Conservation (phyloP, 345 rosid genomes). For the Lenwebbia sp. region DNA sequence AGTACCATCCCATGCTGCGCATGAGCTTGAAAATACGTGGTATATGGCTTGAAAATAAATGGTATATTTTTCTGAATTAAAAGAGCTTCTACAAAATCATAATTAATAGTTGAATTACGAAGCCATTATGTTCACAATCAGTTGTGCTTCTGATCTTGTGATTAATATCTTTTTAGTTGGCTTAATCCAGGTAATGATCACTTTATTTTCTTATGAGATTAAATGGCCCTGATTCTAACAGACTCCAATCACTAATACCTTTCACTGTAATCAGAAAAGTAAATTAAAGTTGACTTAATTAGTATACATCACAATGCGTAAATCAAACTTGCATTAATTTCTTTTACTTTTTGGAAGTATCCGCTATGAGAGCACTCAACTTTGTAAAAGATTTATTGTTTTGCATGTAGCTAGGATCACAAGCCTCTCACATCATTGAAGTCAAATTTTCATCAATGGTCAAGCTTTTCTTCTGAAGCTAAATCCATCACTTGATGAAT, state of each 20-base stretch:
- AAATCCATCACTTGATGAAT: neutral
- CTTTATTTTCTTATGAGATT: neutral
- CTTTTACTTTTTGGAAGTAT: neutral
- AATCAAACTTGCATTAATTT: neutral
- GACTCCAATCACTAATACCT: neutral
- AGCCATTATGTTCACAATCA: neutral
- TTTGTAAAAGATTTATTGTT: neutral
- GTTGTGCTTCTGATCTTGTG: neutral
- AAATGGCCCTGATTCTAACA: neutral
- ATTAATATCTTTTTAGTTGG: neutral
- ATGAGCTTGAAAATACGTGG: neutral
- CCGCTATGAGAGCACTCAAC: neutral
- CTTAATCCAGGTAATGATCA: neutral
- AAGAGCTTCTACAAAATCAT: neutral
- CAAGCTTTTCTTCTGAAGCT: neutral
- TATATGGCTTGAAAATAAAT: neutral
- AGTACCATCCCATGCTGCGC: neutral
- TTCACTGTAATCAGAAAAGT: neutral
- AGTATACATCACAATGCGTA: neutral
- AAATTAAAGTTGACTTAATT: neutral
- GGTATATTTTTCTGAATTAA: neutral
- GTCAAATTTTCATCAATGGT: neutral
- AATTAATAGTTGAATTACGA: neutral
- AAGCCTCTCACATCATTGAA: neutral
- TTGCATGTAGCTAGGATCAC: neutral